phyloP scores from a whole-genome alignment of 768 basidiomycete genomes.

The Psilocybe azurescens region DNA sequence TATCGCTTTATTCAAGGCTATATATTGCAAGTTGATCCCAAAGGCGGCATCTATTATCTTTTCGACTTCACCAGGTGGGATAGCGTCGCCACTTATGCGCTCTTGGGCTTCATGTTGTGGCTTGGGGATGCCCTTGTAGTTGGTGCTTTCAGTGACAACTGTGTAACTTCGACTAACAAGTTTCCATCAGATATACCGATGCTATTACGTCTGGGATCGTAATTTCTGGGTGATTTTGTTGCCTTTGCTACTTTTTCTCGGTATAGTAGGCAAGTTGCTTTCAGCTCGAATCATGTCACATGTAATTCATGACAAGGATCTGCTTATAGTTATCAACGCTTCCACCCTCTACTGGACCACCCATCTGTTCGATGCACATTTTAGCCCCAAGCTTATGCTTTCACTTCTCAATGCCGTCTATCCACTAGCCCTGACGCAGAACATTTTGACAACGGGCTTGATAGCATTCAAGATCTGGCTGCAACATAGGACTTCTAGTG shows the following conservation, averaged over 20 bases:
- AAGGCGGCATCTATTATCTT: slow-evolving; percentile 20
- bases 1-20: slow-evolving; percentile 25
- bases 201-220: slow-evolving; percentile 30
- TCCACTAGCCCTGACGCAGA: slow-evolving; percentile 26
- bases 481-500: slow-evolving; percentile 24
- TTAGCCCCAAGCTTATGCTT: background rate
- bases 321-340: slow-evolving; percentile 17
- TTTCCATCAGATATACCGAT: slow-evolving; percentile 29
- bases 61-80: slow-evolving; percentile 27
- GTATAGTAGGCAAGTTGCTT: slow-evolving; percentile 18
- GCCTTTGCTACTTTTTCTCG: slow-evolving; percentile 22
- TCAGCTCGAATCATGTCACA: background rate
- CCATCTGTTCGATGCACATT: slow-evolving; percentile 3
- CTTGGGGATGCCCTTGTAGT: slow-evolving; percentile 28
- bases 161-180: background rate
- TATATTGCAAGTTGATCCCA: slow-evolving; percentile 14
- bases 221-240: slow-evolving; percentile 21
- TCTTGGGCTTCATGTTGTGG: slow-evolving; percentile 28
- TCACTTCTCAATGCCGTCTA: slow-evolving; percentile 27
- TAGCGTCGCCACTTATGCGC: slow-evolving; percentile 19
- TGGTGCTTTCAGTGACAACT: background rate
- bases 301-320: background rate
- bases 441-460: slow-evolving; percentile 29
- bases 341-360: slow-evolving; percentile 26
- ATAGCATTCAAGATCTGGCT: slow-evolving; percentile 27